Base-by-base conservation (phyloP, 1,284 basidiomycete genomes). In the Pholiota adiposa region DNA sequence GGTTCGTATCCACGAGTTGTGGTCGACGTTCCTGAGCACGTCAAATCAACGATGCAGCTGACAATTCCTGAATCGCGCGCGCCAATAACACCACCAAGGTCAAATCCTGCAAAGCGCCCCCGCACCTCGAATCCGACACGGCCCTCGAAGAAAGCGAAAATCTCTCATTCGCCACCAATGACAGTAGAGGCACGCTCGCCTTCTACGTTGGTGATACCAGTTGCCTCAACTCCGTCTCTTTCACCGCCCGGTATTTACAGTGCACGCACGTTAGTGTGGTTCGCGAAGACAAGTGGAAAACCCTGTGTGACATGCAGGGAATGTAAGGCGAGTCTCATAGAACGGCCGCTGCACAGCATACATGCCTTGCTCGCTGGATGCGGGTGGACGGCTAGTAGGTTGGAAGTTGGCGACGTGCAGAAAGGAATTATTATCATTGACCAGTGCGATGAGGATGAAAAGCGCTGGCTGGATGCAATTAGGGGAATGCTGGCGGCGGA, bases 361-460 rank as follows among this genome's bases (percentile, higher is more conserved):
- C 72, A 76, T n/a, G 72, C 79, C 1, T 57, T 81, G 2, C 61
- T 81, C 4, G 33, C 59, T 9, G 78, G 71, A 5, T 79, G 79
- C 61, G 76, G 74, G 18, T 78, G 66, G 76, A 72, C 58, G 34
- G 53, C 44, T 27, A 23, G 61, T 58, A 4, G 31, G 49, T 31
- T 19, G n/a, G 53, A 53, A 44, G 11, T 44, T 65, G n/a, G n/a
- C n/a, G n/a, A 41, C 18, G 62, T 67, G 4, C 60, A 69, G 50
- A 67, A 68, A 51, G 79, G 78, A 2, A 59, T 78, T 9, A 69
- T 79, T 19, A 69, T 81, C 44, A 64, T 80, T 6, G 72, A 78
- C 51, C 69, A 68, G 16, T 66, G 68, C 46, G 66, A 65, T 34
- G 58, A n/a, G n/a, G n/a, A n/a, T n/a, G n/a, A n/a, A n/a, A n/a